Evolutionary conservation across 2,329 filamentous ascomycete species (phyloP).

Genomic region (Fonsecaea nubica): DNA sequence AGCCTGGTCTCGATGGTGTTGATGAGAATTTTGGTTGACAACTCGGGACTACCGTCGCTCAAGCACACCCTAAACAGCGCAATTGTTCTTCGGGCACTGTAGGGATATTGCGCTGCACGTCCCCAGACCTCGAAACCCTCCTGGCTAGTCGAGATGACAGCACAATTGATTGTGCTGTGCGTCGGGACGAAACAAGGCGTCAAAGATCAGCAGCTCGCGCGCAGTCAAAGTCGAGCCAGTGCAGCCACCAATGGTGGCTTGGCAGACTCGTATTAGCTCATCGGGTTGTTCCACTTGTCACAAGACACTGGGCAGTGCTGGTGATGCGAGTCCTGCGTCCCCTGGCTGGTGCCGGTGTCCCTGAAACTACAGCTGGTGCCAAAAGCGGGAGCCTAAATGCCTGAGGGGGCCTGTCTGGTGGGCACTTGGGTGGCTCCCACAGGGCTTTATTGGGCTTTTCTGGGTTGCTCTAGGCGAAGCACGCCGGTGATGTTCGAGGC

Average conservation of each 20-base stretch:
- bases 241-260: slow-evolving; percentile 2
- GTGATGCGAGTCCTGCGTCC: background rate
- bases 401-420: background rate
- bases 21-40: background rate
- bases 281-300: slow-evolving; percentile 12
- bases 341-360: background rate
- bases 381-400: slow-evolving; percentile 5
- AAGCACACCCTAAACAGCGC: background rate
- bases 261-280: slow-evolving; percentile 7
- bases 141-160: background rate
- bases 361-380: slow-evolving; percentile 17
- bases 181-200: slow-evolving; percentile 1
- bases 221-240: slow-evolving; percentile 7
- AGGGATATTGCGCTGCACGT: background rate
- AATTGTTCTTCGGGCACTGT: background rate
- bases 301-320: slow-evolving; percentile 11
- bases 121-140: background rate
- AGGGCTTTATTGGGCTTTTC: background rate
- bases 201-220: slow-evolving; percentile 14
- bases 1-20: background rate
- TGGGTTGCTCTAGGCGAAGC: background rate
- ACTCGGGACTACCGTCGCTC: slow-evolving; percentile 1
- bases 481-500: slow-evolving; percentile 2
- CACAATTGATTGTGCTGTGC: slow-evolving; percentile 4
- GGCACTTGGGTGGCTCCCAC: background rate